A percentile compares a stretch with the other conserved stretches of the same genome.
phyloP scores from a whole-genome alignment of 352 stramenopile species.

The Phytophthora sojae region DNA sequence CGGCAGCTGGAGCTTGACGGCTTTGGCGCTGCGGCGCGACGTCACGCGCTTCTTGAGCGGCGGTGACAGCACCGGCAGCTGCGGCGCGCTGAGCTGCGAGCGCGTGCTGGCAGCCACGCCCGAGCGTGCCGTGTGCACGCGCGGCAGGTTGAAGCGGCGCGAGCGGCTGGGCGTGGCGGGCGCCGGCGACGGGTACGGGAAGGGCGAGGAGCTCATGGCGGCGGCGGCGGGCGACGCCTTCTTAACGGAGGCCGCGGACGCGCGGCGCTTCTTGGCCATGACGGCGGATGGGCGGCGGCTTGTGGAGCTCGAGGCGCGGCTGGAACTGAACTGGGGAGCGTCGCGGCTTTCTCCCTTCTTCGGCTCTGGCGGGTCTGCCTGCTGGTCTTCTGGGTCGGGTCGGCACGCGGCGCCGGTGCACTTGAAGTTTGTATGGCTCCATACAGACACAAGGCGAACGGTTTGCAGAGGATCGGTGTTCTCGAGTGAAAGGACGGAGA shows the following conservation, averaged over 20 bases:
- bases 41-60: constrained; percentile 61
- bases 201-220: constrained; percentile 39
- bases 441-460: constrained; percentile 8
- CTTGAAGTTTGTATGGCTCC: constrained; percentile 41
- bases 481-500: constrained; percentile 12
- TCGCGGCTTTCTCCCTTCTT: constrained; percentile 25
- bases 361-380: constrained; percentile 27
- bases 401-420: background rate
- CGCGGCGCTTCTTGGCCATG: constrained; percentile 53
- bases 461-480: constrained; percentile 16
- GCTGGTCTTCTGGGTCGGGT: constrained; percentile 19
- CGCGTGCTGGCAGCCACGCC: constrained; percentile 42
- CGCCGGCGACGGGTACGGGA: constrained; percentile 30
- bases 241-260: constrained; percentile 14
- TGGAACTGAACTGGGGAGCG: constrained; percentile 32
- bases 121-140: constrained; percentile 32
- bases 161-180: constrained; percentile 20
- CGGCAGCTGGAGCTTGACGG: constrained; percentile 47
- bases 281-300: background rate
- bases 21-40: constrained; percentile 40
- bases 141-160: constrained; percentile 26
- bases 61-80: constrained; percentile 50
- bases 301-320: constrained; percentile 10
- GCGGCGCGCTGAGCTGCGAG: constrained; percentile 30
- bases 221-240: constrained; percentile 27